Evolutionary conservation across 805 yeast species (phyloP), one percentile per base, ranked within the genome.

Genomic region (Pichia insulana): DNA sequence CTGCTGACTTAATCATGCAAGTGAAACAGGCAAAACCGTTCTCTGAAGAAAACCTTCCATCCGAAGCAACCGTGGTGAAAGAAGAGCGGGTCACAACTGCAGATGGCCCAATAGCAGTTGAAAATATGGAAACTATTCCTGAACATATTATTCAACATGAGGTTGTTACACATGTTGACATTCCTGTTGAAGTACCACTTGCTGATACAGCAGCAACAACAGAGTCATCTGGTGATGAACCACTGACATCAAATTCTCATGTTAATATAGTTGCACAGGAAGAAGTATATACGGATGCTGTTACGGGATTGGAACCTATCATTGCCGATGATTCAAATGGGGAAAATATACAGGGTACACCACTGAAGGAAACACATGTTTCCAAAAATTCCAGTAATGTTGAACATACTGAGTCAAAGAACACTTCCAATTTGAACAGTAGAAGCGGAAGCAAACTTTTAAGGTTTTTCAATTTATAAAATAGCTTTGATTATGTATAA

Each of bases 381-480:
- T 15, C 12, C 10, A 12, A 19, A 12, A 4, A 20, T 30, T 2
- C 27, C 10, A 31, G 16, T 11, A 34, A 33, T 10, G 26, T 5
- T 7, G 20, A 36, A 22, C 22, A 37, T 13, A 9, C 30, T 4
- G 15, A 16, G 22, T 7, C 19, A 16, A 26, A 35, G 18, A 34
- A 7, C 40, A 42, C 16, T 28, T 22, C 25, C 8, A 5, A 22
- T 22, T 22, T 8, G 8, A 22, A 22, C 8, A 8, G 25, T 22
- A 22, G 8, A 22, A 22, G 30, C 6, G 55, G 58, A 7, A 43
- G 44, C 20, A 54, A 50, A 42, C 50, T 59, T 16, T 52, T 49
- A 56, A 53, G 50, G 31, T 50, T 58, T 35, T 59, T 59, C 48
- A 57, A 59, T 38, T 44, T 59, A 37, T 52, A 40, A 41, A 36